phyloP scores from a whole-genome alignment of 495 filamentous ascomycete species.

The Daldinia childiae region DNA sequence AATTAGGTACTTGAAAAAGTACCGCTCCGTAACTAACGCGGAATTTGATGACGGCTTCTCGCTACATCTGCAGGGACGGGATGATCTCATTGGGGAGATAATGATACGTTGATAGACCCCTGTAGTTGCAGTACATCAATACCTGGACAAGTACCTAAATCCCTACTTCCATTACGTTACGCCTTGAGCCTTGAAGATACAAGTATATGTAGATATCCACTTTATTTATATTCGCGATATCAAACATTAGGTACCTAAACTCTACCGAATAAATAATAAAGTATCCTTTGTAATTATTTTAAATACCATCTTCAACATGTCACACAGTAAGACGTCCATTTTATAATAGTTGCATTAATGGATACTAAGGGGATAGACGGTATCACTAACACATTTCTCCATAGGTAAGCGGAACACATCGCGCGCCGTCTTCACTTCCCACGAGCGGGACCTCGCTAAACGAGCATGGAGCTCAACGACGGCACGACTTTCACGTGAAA shows the following conservation, averaged over 20 bases:
- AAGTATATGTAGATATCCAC: conserved; percentile 3
- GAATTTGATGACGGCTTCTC: neutral
- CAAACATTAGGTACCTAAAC: no score
- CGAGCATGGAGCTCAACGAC: conserved; percentile 80
- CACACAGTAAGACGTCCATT: conserved; percentile 60
- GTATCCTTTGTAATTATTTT: neutral
- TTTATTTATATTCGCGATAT: neutral
- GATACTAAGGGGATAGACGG: neutral
- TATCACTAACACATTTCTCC: conserved; percentile 28
- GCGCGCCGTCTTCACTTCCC: conserved; percentile 92
- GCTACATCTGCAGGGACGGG: conserved; percentile 3
- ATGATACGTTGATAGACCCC: conserved; percentile 6
- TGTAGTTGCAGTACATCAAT: neutral
- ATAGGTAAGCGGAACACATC: conserved; percentile 93
- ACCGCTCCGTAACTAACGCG: neutral
- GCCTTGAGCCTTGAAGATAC: neutral
- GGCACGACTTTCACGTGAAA: conserved; percentile 90
- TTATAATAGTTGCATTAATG: neutral
- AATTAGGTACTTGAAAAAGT: neutral
- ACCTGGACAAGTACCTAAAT: neutral
- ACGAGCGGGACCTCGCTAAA: conserved; percentile 85
- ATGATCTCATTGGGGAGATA: conserved; percentile 21
- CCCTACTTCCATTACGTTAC: neutral
- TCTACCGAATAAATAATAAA: neutral
- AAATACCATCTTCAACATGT: conserved; percentile 53